Conservation (phyloP, 164 flowering plant genomes). For the Nelumbo lutea region DNA sequence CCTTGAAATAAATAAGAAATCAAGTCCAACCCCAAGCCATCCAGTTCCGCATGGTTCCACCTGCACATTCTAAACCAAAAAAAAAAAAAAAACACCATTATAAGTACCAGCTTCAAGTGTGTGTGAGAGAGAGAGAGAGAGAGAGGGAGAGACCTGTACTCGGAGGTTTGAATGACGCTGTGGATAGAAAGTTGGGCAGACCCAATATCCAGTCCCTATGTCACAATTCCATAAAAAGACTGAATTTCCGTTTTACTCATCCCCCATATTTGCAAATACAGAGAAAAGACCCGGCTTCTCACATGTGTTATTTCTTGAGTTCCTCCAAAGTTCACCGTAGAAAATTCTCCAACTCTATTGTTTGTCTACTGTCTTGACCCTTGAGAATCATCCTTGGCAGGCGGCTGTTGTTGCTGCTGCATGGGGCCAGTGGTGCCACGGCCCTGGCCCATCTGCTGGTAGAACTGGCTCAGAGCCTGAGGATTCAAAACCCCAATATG, state of each 20-base stretch:
- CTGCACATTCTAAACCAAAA: conserved; percentile 21
- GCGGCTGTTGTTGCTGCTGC: conserved; percentile 29
- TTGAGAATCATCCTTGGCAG: conserved; percentile 74
- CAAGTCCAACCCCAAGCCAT: conserved; percentile 22
- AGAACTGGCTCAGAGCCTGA: conserved; percentile 48
- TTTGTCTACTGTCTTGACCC: conserved; percentile 49
- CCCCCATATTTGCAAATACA: conserved; percentile 21
- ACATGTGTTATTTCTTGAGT: conserved; percentile 15
- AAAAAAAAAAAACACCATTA: background rate
- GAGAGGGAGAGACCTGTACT: conserved; percentile 19
- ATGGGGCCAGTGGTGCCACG: conserved; percentile 18
- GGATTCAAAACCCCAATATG: conserved; percentile 45
- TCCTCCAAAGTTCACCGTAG: conserved; percentile 12
- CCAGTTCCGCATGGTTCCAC: conserved; percentile 22
- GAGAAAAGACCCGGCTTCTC: conserved; percentile 22
- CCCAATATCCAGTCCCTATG: conserved; percentile 13
- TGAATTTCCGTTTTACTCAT: conserved; percentile 17
- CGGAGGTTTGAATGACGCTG: conserved; percentile 22
- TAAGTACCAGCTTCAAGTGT: background rate
- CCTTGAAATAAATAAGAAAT: conserved; percentile 23
- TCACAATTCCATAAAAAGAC: conserved; percentile 10
- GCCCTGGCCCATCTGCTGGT: conserved; percentile 48
- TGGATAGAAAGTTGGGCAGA: conserved; percentile 22
- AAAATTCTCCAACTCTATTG: background rate
- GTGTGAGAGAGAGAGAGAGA: background rate